Conservation (phyloP, 2,329 filamentous ascomycete genomes). For the Pseudohalonectria lignicola region DNA sequence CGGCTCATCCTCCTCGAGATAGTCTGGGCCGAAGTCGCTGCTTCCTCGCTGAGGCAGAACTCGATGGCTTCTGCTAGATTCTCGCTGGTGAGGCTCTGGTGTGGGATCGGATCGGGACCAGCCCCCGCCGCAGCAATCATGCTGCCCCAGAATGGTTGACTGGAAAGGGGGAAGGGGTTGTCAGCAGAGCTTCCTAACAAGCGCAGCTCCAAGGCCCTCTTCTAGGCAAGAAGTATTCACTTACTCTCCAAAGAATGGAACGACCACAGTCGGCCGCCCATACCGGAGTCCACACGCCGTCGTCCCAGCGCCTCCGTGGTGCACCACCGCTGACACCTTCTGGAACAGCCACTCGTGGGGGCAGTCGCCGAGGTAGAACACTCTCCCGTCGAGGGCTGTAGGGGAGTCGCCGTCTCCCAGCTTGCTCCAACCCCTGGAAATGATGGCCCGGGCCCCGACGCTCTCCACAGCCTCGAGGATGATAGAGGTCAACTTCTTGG, state of each 20-base stretch:
- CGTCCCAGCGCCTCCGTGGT: slow-evolving; percentile 47
- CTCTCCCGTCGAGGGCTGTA: slow-evolving; percentile 9
- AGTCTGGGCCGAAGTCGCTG: background rate
- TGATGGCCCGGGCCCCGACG: slow-evolving; percentile 57
- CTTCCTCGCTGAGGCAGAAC: slow-evolving; percentile 18
- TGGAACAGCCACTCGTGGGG: slow-evolving; percentile 48
- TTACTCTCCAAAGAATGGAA: slow-evolving; percentile 35
- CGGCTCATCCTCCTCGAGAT: slow-evolving; percentile 14
- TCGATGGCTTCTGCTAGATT: slow-evolving; percentile 23
- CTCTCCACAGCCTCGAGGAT: slow-evolving; percentile 58
- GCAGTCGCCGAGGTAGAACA: slow-evolving; percentile 40
- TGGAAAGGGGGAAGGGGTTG: slow-evolving; percentile 1
- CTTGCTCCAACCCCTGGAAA: slow-evolving; percentile 17
- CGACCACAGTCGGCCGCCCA: slow-evolving; percentile 38
- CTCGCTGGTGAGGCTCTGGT: slow-evolving; percentile 20
- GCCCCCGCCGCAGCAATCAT: slow-evolving; percentile 29
- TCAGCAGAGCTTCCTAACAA: too few species aligned
- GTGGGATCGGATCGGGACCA: slow-evolving; percentile 24
- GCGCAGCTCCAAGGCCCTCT: too few species aligned
- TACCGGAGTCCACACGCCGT: slow-evolving; percentile 40
- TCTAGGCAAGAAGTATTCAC: background rate
- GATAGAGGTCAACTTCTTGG: slow-evolving; percentile 55
- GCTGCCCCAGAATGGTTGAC: slow-evolving; percentile 31
- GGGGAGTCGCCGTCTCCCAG: background rate
- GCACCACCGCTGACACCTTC: slow-evolving; percentile 39